Evolutionary conservation across 306 rosid genomes (phyloP), one percentile per base, ranked within the genome.

Genomic region (Castanea mollissima): DNA sequence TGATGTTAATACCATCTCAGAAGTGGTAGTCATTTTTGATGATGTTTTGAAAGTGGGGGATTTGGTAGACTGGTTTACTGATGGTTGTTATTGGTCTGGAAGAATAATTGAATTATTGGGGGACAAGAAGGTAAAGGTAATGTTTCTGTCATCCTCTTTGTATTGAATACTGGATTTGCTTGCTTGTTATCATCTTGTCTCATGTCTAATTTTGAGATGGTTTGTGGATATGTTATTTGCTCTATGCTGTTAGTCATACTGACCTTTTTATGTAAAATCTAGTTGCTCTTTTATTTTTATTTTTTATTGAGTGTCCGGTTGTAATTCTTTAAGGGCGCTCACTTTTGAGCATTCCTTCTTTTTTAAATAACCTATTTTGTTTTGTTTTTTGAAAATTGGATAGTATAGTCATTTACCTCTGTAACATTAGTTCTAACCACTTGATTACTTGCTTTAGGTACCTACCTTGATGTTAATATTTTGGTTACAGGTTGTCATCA

Each of bases 1-100:
- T 54, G 90, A 86, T 74, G 52, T 65, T n/a, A 78, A 75, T 85
- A 71, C 84, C 73, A 83, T 82, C 78, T 77, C 83, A 23, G 89
- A 85, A 83, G 83, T 68, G 58, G 55, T 84, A 44, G 93, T 90
- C 65, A 63, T 89, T 56, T 80, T 83, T 73, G 65, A 74, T 63
- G 83, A 85, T 54, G 63, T 2, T 32, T 90, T 95, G 99, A 91
- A 86, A 79, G 88, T 88, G 71, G 99, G 97, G 59, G 90, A 94
- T 87, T 87, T 91, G 84, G 95, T 94, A 35, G 99, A 94, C 83
- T 94, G 97, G 95, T 80, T 65, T 78, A 21, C 58, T 20, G 97
- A 91, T 78, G 87, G 78, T 69, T 94, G 97, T 71, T 84, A 83
- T 87, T 94, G 99, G 99, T 91, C 95, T 12, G 97, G 91, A 71